Conservation (phyloP, 164 flowering plant species). For the Tetracentron sinense region DNA sequence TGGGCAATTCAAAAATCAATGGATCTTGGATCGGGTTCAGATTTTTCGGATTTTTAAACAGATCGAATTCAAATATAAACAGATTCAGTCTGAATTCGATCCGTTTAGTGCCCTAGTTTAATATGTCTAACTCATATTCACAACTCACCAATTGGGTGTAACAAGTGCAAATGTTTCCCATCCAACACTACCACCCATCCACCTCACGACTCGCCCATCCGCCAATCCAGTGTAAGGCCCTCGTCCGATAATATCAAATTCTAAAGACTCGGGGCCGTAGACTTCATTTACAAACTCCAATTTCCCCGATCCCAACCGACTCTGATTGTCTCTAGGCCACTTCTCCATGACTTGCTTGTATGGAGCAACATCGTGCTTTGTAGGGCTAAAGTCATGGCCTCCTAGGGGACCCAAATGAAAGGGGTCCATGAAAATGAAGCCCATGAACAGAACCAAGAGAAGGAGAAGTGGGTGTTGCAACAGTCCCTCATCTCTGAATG, state of each 20-base stretch:
- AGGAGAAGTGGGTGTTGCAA: slow-evolving; percentile 52
- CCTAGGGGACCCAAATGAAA: slow-evolving; percentile 74
- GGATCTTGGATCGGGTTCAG: too few relatives aligned
- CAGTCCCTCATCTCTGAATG: slow-evolving; percentile 36
- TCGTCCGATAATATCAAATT: slow-evolving; percentile 71
- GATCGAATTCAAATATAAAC: too few relatives aligned
- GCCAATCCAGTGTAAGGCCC: slow-evolving; percentile 92
- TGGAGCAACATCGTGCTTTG: slow-evolving; percentile 72
- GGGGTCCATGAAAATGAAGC: slow-evolving; percentile 74
- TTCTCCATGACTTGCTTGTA: slow-evolving; percentile 70
- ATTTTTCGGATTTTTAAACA: too few relatives aligned
- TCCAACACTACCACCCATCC: too few relatives aligned
- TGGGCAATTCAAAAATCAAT: too few relatives aligned
- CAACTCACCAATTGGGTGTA: slow-evolving; percentile 64
- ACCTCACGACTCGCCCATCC: too few relatives aligned
- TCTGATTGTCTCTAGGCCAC: slow-evolving; percentile 81
- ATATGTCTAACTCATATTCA: not conserved
- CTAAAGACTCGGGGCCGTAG: slow-evolving; percentile 91
- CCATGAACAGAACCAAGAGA: slow-evolving; percentile 39
- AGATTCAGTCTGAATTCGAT: too few relatives aligned
- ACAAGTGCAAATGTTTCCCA: slow-evolving; percentile 95
- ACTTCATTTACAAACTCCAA: slow-evolving; percentile 73
- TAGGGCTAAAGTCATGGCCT: slow-evolving; percentile 70
- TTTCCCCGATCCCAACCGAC: slow-evolving; percentile 65
- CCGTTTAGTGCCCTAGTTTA: too few relatives aligned